Evolutionary conservation across 2,329 filamentous ascomycete genomes (phyloP), one percentile per base, ranked within the genome.

Genomic region (Neopestalotiopsis sp.): DNA sequence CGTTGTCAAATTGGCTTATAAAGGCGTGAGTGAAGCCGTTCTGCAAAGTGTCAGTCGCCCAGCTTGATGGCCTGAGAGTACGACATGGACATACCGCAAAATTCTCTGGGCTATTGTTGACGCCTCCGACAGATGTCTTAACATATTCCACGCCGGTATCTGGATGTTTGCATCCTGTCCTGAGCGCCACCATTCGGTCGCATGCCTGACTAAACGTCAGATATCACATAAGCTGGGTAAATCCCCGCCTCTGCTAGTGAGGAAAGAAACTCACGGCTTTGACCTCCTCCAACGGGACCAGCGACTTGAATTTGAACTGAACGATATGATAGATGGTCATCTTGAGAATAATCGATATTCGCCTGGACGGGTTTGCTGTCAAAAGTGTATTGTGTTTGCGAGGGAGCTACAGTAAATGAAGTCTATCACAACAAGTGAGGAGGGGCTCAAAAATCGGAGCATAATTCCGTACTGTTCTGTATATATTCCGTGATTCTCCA

Each of bases 11-110:
- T 73, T 91, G 86, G 32, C 88, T 84, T 1, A 94, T 84, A 72
- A 93, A 93, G 0, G 84, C 89, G 74, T 94, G 91, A 1, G 89
- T 89, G 42, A 90, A 86, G 0, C 85, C 90, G 59, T 85, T 83
- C 90, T 89, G 68, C 69, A 24, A 17, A 32, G n/a, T 38, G 12
- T 34, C n/a, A 56, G 20, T 17, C 59, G n/a, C 12, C 20, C 28
- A 12, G 10, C 12, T 4, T 14, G 7, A 2, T 58, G 1, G 5
- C 4, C 40, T 10, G 30, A 57, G 14, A 24, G 17, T 14, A 4
- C 42, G 4, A 30, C 20, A 65, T 66, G 14, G 56, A 12, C 71
- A 61, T 80, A 91, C 89, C 79, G 90, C 85, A n/a, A 83, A 78
- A 5, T 86, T 88, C 76, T 92, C 90, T 0, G 82, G 81, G 52